Evolutionary conservation across 2,329 filamentous ascomycete genomes (phyloP), one percentile per base, ranked within the genome.

Genomic region (Xylaria hypoxylon): DNA sequence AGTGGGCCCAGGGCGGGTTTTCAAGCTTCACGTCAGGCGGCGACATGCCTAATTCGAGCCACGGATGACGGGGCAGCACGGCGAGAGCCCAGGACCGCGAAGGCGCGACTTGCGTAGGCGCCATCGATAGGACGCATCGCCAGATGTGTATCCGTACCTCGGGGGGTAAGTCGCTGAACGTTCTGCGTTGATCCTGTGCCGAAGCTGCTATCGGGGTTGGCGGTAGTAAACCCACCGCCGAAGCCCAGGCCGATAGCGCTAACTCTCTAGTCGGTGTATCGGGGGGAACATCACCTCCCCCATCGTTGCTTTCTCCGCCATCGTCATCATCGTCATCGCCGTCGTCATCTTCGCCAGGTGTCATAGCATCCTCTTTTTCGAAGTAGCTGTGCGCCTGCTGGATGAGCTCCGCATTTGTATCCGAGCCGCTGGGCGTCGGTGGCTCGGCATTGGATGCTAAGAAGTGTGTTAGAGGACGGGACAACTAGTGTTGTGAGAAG

Each of bases 141-240:
- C 71, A 74, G 51, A 74, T 74, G 40, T 65, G 51, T 7, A 68
- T n/a, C 5, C 72, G 68, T 2, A 75, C 47, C 5, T 61, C 48
- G 0, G 35, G 11, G 7, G 72, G 71, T 2, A 75, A 55, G 28
- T 57, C 40, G 50, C 33, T 59, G 68, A 74, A 69, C 31, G 47
- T 45, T 4, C 8, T 38, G 33, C n/a, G 15, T 17, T 40, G n/a
- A 15, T 55, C 11, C 2, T n/a, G 22, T 5, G 35, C 8, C 7
- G 60, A 24, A 15, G 7, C 7, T 42, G 26, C 31, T 3, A 13
- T 24, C 8, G 26, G 35, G 19, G n/a, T 31, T 45, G 52, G 6
- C 19, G 11, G 31, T 53, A 44, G 33, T 11, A n/a, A 35, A n/a
- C 4, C 33, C 22, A n/a, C 19, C 35, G n/a, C 22, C n/a, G 40